Percentiles rank a stretch among this genome's conserved stretches.
phyloP scores from a whole-genome alignment of 495 filamentous ascomycete species.

The Lasiosphaeria miniovina region DNA sequence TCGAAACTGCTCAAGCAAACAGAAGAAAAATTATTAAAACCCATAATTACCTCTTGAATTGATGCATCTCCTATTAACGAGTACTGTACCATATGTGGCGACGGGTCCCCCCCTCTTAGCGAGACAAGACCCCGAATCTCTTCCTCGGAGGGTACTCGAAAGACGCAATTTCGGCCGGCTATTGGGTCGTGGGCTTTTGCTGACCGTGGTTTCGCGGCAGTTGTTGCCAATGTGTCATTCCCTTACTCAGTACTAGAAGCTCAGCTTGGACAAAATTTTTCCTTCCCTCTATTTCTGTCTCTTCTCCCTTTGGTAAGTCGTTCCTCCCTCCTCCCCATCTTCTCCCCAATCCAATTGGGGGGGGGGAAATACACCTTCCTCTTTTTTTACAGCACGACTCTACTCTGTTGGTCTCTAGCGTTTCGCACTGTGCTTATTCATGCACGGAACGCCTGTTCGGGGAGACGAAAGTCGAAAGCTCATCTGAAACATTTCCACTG shows the following conservation, averaged over 20 bases:
- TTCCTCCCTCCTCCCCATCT: no score
- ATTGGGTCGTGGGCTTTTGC: slow-evolving; percentile 4
- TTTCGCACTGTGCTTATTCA: background rate
- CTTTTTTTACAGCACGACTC: no score
- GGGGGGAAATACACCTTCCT: no score
- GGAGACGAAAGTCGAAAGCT: background rate
- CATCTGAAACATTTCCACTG: slow-evolving; percentile 19
- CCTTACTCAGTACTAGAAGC: background rate
- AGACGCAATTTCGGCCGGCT: slow-evolving; percentile 12
- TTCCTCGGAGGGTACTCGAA: slow-evolving; percentile 2
- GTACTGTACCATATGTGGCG: no score
- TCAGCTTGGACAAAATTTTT: background rate
- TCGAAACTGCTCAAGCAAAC: slow-evolving; percentile 2
- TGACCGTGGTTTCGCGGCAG: slow-evolving; percentile 12
- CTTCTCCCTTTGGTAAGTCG: background rate
- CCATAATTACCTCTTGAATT: background rate
- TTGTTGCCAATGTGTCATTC: slow-evolving; percentile 1
- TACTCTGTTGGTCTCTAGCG: background rate
- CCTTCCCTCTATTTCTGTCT: background rate
- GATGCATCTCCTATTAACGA: background rate
- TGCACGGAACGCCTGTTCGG: background rate
- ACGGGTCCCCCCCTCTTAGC: no score
- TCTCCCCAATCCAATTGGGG: no score
- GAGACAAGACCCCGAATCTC: background rate
- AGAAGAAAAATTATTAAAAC: background rate